A percentile compares a stretch with the other conserved stretches of the same genome.
Conservation (phyloP, 73 alveolate species). For the Diophrys appendiculata region DNA sequence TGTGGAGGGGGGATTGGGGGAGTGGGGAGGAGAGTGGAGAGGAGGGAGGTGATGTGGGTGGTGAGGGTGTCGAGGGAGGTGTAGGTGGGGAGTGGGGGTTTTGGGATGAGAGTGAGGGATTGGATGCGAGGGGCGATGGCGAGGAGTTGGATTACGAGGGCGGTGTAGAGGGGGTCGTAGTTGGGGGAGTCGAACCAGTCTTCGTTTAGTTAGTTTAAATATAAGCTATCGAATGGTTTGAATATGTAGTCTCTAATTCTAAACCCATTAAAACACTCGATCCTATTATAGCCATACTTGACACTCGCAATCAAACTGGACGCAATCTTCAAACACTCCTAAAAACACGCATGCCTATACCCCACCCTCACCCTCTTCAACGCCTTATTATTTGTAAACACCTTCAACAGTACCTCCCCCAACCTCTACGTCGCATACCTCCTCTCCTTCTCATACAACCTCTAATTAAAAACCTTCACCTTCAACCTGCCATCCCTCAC, state of each 20-base stretch:
- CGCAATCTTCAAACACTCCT: slow-evolving; percentile 24
- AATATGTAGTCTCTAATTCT: slow-evolving; percentile 19
- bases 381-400: slow-evolving; percentile 13
- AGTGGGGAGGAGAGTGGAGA: not conserved
- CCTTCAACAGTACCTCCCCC: slow-evolving; percentile 12
- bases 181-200: slow-evolving; percentile 10
- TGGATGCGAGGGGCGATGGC: not conserved
- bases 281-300: not conserved
- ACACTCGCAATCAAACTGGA: slow-evolving; percentile 18
- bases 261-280: slow-evolving; percentile 11
- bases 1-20: too few species aligned
- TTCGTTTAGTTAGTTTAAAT: not conserved
- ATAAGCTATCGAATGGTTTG: not conserved
- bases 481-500: slow-evolving; percentile 29
- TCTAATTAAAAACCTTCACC: slow-evolving; percentile 21
- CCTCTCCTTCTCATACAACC: slow-evolving; percentile 34
- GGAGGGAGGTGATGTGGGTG: too few species aligned
- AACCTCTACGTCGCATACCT: slow-evolving; percentile 6
- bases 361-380: not conserved
- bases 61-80: too few species aligned
- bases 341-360: slow-evolving; percentile 33
- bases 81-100: too few species aligned
- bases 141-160: slow-evolving; percentile 11
- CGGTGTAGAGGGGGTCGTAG: slow-evolving; percentile 25
- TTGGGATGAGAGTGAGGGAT: slow-evolving; percentile 5